A percentile compares a stretch with the other conserved stretches of the same genome.
Conservation (phyloP, 805 yeast species). For the Vanderwaltozyma yarrowii region DNA sequence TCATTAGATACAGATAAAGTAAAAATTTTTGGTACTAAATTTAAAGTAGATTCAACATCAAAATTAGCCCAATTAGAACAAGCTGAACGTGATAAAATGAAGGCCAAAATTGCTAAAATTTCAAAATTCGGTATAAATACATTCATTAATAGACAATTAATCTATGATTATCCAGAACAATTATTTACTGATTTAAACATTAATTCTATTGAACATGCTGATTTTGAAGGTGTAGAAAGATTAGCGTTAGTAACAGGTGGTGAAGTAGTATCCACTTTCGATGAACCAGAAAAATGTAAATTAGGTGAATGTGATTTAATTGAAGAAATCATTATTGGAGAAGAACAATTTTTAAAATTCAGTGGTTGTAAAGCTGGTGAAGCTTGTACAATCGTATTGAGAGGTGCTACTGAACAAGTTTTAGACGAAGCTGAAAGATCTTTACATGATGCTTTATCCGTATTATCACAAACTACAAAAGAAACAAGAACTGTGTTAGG, state of each 20-base stretch:
- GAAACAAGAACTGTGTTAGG: conserved; percentile 90
- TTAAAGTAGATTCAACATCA: conserved; percentile 89
- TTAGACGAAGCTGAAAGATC: conserved; percentile 96
- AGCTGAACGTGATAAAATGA: conserved; percentile 93
- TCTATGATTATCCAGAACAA: conserved; percentile 97
- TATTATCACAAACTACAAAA: conserved; percentile 85
- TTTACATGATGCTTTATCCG: conserved; percentile 92
- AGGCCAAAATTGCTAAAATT: conserved; percentile 76
- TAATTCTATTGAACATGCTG: conserved; percentile 95
- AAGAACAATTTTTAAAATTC: conserved; percentile 79
- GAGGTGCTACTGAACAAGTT: conserved; percentile 97
- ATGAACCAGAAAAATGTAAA: conserved; percentile 75
- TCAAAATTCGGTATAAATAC: conserved; percentile 78
- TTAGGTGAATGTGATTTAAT: conserved; percentile 82
- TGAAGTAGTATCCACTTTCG: conserved; percentile 95
- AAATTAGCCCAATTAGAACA: conserved; percentile 89
- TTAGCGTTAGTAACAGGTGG: conserved; percentile 96
- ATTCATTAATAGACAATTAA: conserved; percentile 91
- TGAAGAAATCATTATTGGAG: conserved; percentile 91
- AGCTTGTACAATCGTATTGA: conserved; percentile 89
- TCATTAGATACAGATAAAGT: conserved; percentile 96
- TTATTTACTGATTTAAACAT: conserved; percentile 78
- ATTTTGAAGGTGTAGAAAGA: conserved; percentile 95
- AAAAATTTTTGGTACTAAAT: conserved; percentile 94
- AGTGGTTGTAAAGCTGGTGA: conserved; percentile 94